Percentiles rank a stretch among this genome's conserved stretches.
Conservation (phyloP, 768 basidiomycete genomes). For the Mycena kentingensis region DNA sequence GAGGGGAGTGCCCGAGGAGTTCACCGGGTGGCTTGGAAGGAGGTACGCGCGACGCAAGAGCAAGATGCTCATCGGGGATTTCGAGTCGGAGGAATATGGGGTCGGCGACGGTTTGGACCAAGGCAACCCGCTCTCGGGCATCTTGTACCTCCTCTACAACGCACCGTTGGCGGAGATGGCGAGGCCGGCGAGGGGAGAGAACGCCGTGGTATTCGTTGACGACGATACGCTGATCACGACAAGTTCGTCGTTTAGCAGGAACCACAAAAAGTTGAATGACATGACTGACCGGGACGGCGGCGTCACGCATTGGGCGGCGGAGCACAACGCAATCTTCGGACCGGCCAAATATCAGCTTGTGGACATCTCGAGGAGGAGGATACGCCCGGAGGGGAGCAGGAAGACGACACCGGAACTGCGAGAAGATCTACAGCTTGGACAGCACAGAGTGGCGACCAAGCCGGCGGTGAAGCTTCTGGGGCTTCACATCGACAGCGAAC, state of each 20-base stretch:
- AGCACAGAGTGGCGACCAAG: not conserved
- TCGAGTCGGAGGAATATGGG: slow-evolving; percentile 17
- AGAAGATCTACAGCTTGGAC: not conserved
- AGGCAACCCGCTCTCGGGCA: slow-evolving; percentile 28
- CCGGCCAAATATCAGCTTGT: slow-evolving; percentile 3
- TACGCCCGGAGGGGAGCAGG: not conserved
- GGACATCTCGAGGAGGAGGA: not conserved
- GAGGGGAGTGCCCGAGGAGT: slow-evolving; percentile 22
- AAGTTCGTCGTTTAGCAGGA: not conserved
- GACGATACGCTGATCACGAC: not conserved
- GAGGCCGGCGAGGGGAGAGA: not conserved
- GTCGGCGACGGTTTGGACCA: slow-evolving; percentile 27
- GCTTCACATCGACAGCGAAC: slow-evolving; percentile 2
- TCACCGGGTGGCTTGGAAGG: slow-evolving; percentile 15
- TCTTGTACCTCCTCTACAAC: slow-evolving; percentile 29
- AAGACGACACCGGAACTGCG: not conserved
- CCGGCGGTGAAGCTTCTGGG: not conserved
- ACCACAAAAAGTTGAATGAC: not conserved
- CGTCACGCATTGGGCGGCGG: not conserved
- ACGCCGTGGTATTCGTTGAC: not conserved
- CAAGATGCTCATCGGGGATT: slow-evolving; percentile 29
- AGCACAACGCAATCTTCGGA: not conserved
- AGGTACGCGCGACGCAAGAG: slow-evolving; percentile 24
- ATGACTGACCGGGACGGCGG: not conserved
- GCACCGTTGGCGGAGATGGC: too few species aligned